Base-by-base conservation (phyloP, 306 rosid species). In the Macrotyloma uniflorum region DNA sequence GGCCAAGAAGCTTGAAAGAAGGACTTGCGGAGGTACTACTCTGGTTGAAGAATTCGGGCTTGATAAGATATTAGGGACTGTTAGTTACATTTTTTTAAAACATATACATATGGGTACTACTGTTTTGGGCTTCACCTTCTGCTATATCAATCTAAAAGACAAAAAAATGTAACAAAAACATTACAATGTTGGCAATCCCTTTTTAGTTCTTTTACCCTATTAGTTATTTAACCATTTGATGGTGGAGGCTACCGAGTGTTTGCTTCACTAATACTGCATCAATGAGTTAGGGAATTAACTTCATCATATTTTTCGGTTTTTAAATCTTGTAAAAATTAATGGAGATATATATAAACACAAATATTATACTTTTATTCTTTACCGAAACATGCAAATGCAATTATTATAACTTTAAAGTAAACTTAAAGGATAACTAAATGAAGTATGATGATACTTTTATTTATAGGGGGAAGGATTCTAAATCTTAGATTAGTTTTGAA, bases 1-100 rank as follows among this genome's bases (percentile, higher is more conserved):
- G 83, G 62, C 98, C 95, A 47, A 89, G 93, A 83, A 80, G 89
- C 80, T 80, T 92, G 81, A 89, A 67, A 74, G 98, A 95, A 79
- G 98, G 98, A 18, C 82, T 92, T 49, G 89, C 75, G 8, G 98
- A 92, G 82, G 86, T 92, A 68, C 78, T 92, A 4, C 89, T 86
- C 16, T 92, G 98, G 98, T 75, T 93, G 81, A 92, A 91, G 92
- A 68, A 82, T 70, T 71, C 57, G 87, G 91, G 93, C 72, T 79
- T 75, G 45, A 87, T 91, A 74, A 85, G 67, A 59, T 95, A 88
- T 72, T 89, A 74, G 69, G 24, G 40, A 9, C 22, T 4, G 12
- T 26, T 15, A 1, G 2, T 57, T n/a, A 2, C 8, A 23, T 13
- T 58, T 22, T 11, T 26, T 58, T 8, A 8, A 11, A 4, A 22